A percentile compares a stretch with the other conserved stretches of the same genome.
These are phyloP conservation scores for Kentomonas sorsogonicus DNA, from an alignment of 208 protist species.

Conservation along the genomic window DNA sequence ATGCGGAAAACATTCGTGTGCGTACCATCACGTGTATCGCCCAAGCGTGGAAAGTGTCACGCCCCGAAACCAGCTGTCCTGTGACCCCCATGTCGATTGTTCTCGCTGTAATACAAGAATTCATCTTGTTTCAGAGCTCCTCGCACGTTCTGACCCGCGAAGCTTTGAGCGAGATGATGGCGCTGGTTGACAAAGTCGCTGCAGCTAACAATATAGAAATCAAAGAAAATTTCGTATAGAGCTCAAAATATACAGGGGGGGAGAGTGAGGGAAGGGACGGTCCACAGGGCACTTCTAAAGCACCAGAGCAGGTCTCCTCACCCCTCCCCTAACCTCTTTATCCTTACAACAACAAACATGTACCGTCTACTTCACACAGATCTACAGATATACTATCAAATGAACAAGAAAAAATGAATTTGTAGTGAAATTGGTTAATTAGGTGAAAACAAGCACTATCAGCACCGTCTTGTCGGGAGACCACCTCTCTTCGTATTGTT, in stretches of 20 bases:
- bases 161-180: constrained; percentile 38
- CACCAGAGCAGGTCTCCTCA: too few species aligned
- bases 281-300: too few species aligned
- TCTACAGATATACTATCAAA: not conserved
- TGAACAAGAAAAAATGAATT: not conserved
- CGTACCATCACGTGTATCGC: constrained; percentile 28
- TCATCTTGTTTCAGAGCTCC: constrained; percentile 79
- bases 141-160: constrained; percentile 61
- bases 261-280: too few species aligned
- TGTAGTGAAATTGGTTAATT: not conserved
- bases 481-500: not conserved
- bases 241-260: not conserved
- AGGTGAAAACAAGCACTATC: not conserved
- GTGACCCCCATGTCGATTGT: constrained; percentile 75
- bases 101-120: constrained; percentile 82
- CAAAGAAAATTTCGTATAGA: constrained; percentile 4
- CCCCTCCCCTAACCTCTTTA: too few species aligned
- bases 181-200: constrained; percentile 38
- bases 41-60: constrained; percentile 13
- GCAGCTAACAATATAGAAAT: constrained; percentile 53
- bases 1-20: constrained; percentile 28
- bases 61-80: too few species aligned
- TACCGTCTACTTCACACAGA: not conserved
- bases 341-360: too few species aligned
- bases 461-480: not conserved